These are phyloP conservation scores for Pochonia chlamydosporia DNA, from an alignment of 2,329 filamentous ascomycete genomes.

Conservation along the genomic window DNA sequence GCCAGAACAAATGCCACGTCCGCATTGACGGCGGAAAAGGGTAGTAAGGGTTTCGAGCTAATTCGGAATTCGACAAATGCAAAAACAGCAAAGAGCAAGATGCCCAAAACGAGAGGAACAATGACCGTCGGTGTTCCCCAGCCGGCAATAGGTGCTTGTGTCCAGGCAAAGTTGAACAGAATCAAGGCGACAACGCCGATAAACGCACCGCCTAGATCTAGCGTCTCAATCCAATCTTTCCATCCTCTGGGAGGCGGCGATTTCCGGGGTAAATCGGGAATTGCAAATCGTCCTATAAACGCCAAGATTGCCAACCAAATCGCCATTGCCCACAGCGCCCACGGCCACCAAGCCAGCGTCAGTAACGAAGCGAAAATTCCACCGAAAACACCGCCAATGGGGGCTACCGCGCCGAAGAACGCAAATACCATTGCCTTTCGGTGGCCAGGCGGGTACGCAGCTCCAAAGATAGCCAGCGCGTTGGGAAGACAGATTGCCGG, in stretches of 20 bases:
- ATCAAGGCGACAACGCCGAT: slow-evolving; percentile 50
- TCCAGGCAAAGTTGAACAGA: slow-evolving; percentile 63
- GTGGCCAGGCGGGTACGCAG: slow-evolving; percentile 48
- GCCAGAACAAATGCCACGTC: slow-evolving; percentile 49
- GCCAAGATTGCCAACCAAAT: slow-evolving; percentile 28
- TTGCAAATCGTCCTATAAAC: slow-evolving; percentile 22
- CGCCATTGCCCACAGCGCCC: slow-evolving; percentile 39
- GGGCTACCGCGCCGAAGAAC: slow-evolving; percentile 40
- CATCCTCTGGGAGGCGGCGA: slow-evolving; percentile 6
- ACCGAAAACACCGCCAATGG: slow-evolving; percentile 38
- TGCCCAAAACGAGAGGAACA: slow-evolving; percentile 49
- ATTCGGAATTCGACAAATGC: slow-evolving; percentile 47
- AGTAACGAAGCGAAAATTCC: slow-evolving; percentile 35
- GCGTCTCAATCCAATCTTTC: slow-evolving; percentile 19
- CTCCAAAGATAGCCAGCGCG: slow-evolving; percentile 55
- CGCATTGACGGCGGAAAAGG: slow-evolving; percentile 41
- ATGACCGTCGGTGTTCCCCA: slow-evolving; percentile 54
- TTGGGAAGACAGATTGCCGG: slow-evolving; percentile 60
- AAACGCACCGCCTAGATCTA: slow-evolving; percentile 34
- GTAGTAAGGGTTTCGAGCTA: slow-evolving; percentile 49
- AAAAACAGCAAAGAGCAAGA: slow-evolving; percentile 49
- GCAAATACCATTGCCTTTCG: slow-evolving; percentile 57
- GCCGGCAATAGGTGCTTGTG: slow-evolving; percentile 54
- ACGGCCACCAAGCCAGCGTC: slow-evolving; percentile 40
- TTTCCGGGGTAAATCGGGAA: slow-evolving; percentile 24